These are phyloP conservation scores for Sporothrix luriei DNA, from an alignment of 2,329 filamentous ascomycete genomes.

Conservation along the genomic window DNA sequence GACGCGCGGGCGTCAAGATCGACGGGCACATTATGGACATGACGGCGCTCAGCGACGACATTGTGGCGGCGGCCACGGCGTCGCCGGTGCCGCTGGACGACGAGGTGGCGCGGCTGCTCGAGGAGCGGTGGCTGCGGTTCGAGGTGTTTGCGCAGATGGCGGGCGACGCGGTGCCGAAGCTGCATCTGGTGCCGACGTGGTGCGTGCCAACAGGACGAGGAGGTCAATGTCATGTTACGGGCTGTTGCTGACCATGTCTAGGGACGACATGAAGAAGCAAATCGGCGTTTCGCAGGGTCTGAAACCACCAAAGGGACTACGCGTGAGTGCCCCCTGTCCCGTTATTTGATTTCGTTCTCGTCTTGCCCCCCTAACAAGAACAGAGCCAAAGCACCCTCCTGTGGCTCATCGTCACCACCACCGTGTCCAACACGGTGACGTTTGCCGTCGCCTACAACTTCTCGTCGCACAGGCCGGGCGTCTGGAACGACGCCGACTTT, in stretches of 20 bases:
- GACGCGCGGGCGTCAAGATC: background rate
- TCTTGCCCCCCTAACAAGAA: background rate
- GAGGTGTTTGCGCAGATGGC: background rate
- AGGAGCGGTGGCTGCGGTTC: background rate
- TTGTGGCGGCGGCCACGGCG: background rate
- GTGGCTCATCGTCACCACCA: background rate
- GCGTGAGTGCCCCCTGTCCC: background rate
- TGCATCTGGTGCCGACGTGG: background rate
- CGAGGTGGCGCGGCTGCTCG: background rate
- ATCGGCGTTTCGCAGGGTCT: background rate
- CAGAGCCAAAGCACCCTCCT: conserved; percentile 1
- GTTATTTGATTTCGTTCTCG: background rate
- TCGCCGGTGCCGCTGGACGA: background rate
- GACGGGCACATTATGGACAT: background rate
- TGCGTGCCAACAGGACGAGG: too few species aligned
- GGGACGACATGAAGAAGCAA: background rate
- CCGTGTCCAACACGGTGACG: background rate
- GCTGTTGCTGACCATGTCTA: too few species aligned
- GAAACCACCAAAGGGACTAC: background rate
- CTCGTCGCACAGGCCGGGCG: background rate
- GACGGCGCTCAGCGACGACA: background rate
- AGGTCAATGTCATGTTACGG: too few species aligned
- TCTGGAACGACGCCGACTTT: background rate
- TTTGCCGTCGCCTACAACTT: background rate
- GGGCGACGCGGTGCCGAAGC: background rate